Conservation (phyloP, 2,329 filamentous ascomycete genomes). For the Pyricularia sp. region DNA sequence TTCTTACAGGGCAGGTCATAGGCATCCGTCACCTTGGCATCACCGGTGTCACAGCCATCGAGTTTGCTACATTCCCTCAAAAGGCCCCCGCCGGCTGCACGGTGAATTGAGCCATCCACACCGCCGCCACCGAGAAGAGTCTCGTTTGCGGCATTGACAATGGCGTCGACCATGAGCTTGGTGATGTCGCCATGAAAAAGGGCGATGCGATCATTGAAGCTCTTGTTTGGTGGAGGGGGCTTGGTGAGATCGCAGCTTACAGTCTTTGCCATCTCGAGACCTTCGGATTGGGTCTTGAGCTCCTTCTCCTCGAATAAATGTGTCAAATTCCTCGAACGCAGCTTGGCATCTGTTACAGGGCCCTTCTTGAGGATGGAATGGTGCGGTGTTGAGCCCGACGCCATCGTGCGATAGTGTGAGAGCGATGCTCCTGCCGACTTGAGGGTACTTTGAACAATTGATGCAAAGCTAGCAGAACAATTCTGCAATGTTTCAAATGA, state of each 20-base stretch:
- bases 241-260: constrained; percentile 12
- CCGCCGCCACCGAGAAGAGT: constrained; percentile 77
- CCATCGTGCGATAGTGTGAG: background rate
- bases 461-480: background rate
- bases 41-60: constrained; percentile 60
- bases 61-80: constrained; percentile 58
- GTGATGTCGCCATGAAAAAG: constrained; percentile 73
- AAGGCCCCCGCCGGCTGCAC: constrained; percentile 60
- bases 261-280: background rate
- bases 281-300: constrained; percentile 19
- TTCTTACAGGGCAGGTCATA: constrained; percentile 63
- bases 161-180: constrained; percentile 60
- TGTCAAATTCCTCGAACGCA: constrained; percentile 9
- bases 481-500: background rate
- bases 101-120: constrained; percentile 79
- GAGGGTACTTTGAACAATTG: background rate
- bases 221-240: constrained; percentile 24
- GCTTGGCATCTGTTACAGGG: background rate
- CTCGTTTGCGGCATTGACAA: constrained; percentile 85
- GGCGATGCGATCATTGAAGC: constrained; percentile 57
- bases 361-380: background rate
- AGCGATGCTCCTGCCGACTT: background rate
- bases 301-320: constrained; percentile 50
- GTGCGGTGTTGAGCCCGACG: background rate
- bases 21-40: constrained; percentile 69